Evolutionary conservation across 768 basidiomycete genomes (phyloP).

Genomic region (Neoboletus brunneissimus): DNA sequence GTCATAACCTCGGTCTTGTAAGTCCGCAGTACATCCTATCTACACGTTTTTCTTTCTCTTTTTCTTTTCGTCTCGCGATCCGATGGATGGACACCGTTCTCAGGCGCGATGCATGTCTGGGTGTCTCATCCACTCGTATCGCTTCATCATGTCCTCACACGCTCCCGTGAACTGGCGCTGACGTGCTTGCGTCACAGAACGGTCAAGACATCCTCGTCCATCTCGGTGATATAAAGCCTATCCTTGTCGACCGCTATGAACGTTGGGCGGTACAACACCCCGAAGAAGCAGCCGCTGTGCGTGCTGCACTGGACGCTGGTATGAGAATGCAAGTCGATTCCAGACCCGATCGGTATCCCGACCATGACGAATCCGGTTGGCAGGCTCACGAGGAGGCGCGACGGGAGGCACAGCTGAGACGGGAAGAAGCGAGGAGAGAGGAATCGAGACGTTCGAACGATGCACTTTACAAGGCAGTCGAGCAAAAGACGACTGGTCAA

Average conservation of each 20-base stretch:
- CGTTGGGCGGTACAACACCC: conserved; percentile 51
- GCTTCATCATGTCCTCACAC: neutral
- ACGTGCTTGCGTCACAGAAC: conserved; percentile 45
- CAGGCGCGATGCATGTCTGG: neutral
- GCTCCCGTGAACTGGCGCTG: conserved; percentile 10
- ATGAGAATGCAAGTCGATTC: conserved; percentile 24
- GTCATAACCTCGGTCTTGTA: conserved; percentile 67
- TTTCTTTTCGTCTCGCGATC: conserved; percentile 1
- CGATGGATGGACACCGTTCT: neutral
- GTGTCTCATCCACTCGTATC: neutral
- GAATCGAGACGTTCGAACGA: conserved; percentile 35
- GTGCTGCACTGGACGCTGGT: conserved; percentile 21
- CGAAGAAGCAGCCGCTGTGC: conserved; percentile 30
- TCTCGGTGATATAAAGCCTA: conserved; percentile 62
- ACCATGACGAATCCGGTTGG: conserved; percentile 33
- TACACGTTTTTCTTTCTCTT: neutral
- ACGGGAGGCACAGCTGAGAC: conserved; percentile 31
- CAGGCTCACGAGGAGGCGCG: conserved; percentile 32
- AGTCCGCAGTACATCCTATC: conserved; percentile 35
- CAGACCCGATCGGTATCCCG: conserved; percentile 24
- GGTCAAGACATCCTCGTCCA: conserved; percentile 71
- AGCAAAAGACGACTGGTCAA: conserved; percentile 16
- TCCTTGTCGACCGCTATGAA: conserved; percentile 62
- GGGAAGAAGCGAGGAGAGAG: conserved; percentile 36
- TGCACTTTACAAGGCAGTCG: conserved; percentile 31